Conservation (phyloP, 768 basidiomycete genomes). For the Vararia minispora region DNA sequence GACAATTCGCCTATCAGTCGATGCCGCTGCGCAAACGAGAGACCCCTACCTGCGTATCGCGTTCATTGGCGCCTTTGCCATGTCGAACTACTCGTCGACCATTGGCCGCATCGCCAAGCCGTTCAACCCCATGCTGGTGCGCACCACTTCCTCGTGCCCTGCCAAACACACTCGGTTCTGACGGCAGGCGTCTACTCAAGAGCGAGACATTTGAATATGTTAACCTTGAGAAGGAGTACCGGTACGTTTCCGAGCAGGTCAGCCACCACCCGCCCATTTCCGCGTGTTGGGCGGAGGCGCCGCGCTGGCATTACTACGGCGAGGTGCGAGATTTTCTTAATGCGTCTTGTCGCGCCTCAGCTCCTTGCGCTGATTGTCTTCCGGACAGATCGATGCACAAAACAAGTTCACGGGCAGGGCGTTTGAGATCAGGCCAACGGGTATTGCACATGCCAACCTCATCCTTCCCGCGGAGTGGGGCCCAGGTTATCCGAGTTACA, state of each 20-base stretch:
- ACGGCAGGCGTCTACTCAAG: slow-evolving; percentile 23
- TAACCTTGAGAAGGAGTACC: slow-evolving; percentile 74
- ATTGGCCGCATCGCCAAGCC: slow-evolving; percentile 96
- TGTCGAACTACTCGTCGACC: slow-evolving; percentile 96
- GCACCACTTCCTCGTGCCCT: slow-evolving; percentile 19
- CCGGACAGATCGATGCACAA: slow-evolving; percentile 77
- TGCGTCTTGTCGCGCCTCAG: background rate
- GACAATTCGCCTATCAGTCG: slow-evolving; percentile 36
- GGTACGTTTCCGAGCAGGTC: slow-evolving; percentile 94
- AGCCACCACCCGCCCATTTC: slow-evolving; percentile 96
- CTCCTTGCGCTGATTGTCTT: slow-evolving; percentile 1
- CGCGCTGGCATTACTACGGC: slow-evolving; percentile 84
- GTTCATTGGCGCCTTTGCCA: slow-evolving; percentile 92
- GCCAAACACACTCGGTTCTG: no score
- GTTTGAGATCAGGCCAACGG: slow-evolving; percentile 93
- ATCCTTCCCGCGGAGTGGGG: slow-evolving; percentile 59
- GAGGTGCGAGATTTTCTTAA: slow-evolving; percentile 38
- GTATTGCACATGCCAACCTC: slow-evolving; percentile 84
- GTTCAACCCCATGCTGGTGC: slow-evolving; percentile 89
- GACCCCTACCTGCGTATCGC: slow-evolving; percentile 80
- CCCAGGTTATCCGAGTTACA: slow-evolving; percentile 48
- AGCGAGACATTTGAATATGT: slow-evolving; percentile 95
- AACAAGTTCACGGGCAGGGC: slow-evolving; percentile 95
- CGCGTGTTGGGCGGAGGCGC: slow-evolving; percentile 90
- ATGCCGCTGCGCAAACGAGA: slow-evolving; percentile 65